Conservation (phyloP, 305 asterid species). For the Withania somnifera region DNA sequence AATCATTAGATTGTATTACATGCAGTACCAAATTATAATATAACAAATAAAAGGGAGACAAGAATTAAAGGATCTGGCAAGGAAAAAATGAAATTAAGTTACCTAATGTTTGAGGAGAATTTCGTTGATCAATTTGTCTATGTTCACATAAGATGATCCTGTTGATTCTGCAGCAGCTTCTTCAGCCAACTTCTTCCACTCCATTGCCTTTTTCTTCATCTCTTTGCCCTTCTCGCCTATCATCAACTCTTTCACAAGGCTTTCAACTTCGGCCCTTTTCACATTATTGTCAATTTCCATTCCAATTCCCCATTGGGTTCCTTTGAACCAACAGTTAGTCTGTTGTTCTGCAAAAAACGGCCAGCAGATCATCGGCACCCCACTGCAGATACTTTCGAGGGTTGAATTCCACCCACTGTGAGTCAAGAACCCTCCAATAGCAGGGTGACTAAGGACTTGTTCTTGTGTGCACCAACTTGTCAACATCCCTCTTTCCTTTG, state of each 20-base stretch:
- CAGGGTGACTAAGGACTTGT: slow-evolving; percentile 3
- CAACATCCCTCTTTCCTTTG: slow-evolving; percentile 4
- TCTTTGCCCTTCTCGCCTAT: background rate
- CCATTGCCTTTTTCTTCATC: slow-evolving; percentile 1
- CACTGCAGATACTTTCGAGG: background rate
- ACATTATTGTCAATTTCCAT: slow-evolving; percentile 2
- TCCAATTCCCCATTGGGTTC: slow-evolving; percentile 7
- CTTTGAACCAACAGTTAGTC: slow-evolving; percentile 5
- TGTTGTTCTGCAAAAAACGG: slow-evolving; percentile 19
- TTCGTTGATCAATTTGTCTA: background rate
- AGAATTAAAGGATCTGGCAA: background rate
- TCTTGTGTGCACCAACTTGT: slow-evolving; percentile 17
- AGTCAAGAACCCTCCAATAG: slow-evolving; percentile 10
- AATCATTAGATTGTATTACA: background rate
- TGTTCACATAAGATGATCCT: background rate
- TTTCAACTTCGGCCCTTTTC: background rate
- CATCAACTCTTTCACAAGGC: slow-evolving; percentile 5
- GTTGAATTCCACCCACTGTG: slow-evolving; percentile 11
- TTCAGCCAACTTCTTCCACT: slow-evolving; percentile 1
- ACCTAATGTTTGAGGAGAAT: background rate
- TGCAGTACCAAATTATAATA: background rate
- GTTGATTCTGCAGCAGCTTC: background rate
- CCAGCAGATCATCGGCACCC: slow-evolving; percentile 19
- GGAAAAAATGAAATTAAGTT: background rate
- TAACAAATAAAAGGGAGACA: background rate